Conservation (phyloP, 495 filamentous ascomycete genomes). For the Aspergillus carlsbadensis region DNA sequence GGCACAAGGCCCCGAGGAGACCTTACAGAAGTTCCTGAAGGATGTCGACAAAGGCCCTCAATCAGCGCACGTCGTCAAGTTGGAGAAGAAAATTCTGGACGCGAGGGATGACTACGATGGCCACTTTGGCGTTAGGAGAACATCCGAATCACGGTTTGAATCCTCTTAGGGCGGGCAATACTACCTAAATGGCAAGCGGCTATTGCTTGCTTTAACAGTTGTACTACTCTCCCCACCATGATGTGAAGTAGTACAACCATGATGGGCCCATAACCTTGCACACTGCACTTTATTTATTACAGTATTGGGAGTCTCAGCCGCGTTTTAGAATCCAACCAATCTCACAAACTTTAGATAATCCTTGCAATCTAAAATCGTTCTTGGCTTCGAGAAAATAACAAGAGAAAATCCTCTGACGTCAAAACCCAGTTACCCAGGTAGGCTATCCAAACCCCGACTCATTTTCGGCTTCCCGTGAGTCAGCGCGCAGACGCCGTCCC, state of each 20-base stretch:
- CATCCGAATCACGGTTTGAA: conserved; percentile 32
- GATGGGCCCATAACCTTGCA: not conserved
- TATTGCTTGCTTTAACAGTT: not conserved
- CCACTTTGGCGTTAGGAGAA: conserved; percentile 55
- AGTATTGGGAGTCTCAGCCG: not conserved
- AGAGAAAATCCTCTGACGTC: not conserved
- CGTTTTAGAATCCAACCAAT: not conserved
- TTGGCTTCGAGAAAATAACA: not conserved
- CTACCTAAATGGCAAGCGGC: too few species aligned
- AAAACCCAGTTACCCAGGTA: not conserved
- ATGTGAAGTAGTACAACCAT: not conserved
- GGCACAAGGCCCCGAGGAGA: conserved; percentile 69
- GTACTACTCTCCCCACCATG: not conserved
- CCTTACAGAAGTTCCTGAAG: conserved; percentile 67
- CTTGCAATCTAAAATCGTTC: not conserved
- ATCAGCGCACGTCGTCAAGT: conserved; percentile 63
- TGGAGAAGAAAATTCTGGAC: conserved; percentile 67
- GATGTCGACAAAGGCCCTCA: conserved; percentile 73
- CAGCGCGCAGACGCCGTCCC: conserved; percentile 5
- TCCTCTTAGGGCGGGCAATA: not conserved
- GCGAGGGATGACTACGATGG: conserved; percentile 66
- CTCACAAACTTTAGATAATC: not conserved
- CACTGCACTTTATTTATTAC: not conserved
- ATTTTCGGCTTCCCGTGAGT: conserved; percentile 12
- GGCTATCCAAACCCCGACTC: conserved; percentile 8